These are phyloP conservation scores for Helicostylum pulchrum DNA, from an alignment of 192 early-diverging fungal genomes.

Conservation along the genomic window DNA sequence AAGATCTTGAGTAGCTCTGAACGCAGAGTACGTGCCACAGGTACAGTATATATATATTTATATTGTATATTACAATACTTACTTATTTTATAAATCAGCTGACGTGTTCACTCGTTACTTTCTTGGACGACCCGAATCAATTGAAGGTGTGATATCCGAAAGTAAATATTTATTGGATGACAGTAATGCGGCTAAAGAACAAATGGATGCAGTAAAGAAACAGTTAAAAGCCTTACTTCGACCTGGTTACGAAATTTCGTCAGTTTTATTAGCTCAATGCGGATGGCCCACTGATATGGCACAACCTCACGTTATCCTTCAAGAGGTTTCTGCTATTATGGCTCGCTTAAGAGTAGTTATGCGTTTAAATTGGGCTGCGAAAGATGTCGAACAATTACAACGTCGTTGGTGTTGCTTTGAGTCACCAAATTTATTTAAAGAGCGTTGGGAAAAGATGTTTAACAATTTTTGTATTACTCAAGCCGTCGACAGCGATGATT, in stretches of 20 bases:
- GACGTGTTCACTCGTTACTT: conserved; percentile 69
- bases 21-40: conserved; percentile 82
- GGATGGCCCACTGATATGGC: conserved; percentile 40
- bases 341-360: conserved; percentile 65
- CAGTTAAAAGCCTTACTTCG: conserved; percentile 53
- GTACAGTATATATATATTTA: conserved; percentile 37
- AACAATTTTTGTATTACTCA: conserved; percentile 70
- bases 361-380: conserved; percentile 68
- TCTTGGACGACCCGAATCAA: conserved; percentile 55
- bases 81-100: conserved; percentile 23
- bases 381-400: conserved; percentile 61
- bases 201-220: conserved; percentile 83
- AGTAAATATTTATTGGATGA: conserved; percentile 94
- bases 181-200: conserved; percentile 90
- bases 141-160: conserved; percentile 61
- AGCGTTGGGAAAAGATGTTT: conserved; percentile 97
- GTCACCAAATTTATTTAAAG: conserved; percentile 77
- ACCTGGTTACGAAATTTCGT: conserved; percentile 29
- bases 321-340: conserved; percentile 70
- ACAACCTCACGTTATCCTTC: conserved; percentile 49
- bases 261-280: conserved; percentile 20
- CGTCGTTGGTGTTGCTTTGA: conserved; percentile 89
- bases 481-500: conserved; percentile 8
- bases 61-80: neutral
- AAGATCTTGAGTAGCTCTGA: conserved; percentile 84